Evolutionary conservation across 306 rosid species (phyloP), one percentile per base, ranked within the genome.

Genomic region (Heteromeles arbutifolia): DNA sequence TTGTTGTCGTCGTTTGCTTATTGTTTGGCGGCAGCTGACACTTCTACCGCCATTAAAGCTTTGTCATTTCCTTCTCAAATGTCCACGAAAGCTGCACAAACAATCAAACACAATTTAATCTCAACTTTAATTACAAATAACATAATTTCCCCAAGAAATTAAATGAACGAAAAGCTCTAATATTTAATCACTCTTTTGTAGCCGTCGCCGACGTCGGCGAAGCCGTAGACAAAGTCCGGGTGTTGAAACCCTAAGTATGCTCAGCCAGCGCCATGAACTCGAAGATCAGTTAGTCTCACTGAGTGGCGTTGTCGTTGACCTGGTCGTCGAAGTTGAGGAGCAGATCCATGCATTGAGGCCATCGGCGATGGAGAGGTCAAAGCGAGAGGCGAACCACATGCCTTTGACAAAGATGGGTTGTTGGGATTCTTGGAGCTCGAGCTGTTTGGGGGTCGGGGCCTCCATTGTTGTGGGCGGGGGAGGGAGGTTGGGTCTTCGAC

Each of bases 41-140:
- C 78, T 90, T 90, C 99, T 96, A 92, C 80, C 99, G 84, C 97
- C 97, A 92, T 44, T 89, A 87, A 32, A 92, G 84, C 50, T 86
- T 90, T 39, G 92, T 88, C 73, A 92, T 93, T 90, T 83, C 97
- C 81, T 89, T 95, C 80, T 90, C 89, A 84, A 92, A 95, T 7
- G 96, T 89, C 99, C 97, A 95, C 0, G 92, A 90, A 83, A 92
- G 86, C 96, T 95, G 81, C 74, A 73, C 63, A 39, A 26, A 26
- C 41, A n/a, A 74, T 6, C 26, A 50, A 48, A 14, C 28, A 56
- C 28, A 24, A 66, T 37, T 25, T 9, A 1, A 61, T 48, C 54
- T 48, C 54, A 48, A 48, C 54, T 48, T 48, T 14, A 48, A 15
- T 48, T 48, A 48, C 54, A 48, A 32, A 1, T 2, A 13, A n/a